Conservation (phyloP, 2,329 filamentous ascomycete genomes). For the Penicillium sp. region DNA sequence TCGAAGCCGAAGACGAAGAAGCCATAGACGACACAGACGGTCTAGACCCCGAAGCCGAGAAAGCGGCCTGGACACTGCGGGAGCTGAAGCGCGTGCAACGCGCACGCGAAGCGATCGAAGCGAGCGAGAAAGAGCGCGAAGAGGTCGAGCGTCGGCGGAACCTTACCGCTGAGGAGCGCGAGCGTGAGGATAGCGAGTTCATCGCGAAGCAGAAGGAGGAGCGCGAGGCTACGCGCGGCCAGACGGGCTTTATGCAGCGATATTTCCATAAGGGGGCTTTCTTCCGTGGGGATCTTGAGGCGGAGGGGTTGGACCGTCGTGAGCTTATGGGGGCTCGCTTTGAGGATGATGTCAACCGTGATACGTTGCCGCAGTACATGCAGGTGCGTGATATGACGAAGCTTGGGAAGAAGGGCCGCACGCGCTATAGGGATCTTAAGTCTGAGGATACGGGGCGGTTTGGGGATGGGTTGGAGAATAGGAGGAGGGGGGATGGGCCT, state of each 20-base stretch:
- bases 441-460: constrained; percentile 84
- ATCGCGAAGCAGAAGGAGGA: constrained; percentile 72
- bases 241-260: constrained; percentile 85
- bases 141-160: constrained; percentile 82
- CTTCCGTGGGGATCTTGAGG: constrained; percentile 71
- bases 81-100: constrained; percentile 83
- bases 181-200: constrained; percentile 71
- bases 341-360: constrained; percentile 75
- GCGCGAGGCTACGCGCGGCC: constrained; percentile 61
- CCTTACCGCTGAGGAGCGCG: constrained; percentile 75
- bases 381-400: constrained; percentile 90
- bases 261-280: constrained; percentile 97
- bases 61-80: constrained; percentile 85
- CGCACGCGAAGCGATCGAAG: constrained; percentile 74
- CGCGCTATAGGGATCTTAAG: constrained; percentile 79
- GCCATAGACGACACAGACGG: constrained; percentile 85
- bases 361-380: constrained; percentile 79
- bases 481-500: constrained; percentile 25
- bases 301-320: constrained; percentile 65
- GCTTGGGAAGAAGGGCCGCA: constrained; percentile 81
- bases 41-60: constrained; percentile 75
- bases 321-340: constrained; percentile 80
- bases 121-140: constrained; percentile 71
- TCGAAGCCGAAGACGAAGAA: constrained; percentile 57
- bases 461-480: constrained; percentile 42